Evolutionary conservation across 345 rosid genomes (phyloP).

Genomic region (Linum lewisii): DNA sequence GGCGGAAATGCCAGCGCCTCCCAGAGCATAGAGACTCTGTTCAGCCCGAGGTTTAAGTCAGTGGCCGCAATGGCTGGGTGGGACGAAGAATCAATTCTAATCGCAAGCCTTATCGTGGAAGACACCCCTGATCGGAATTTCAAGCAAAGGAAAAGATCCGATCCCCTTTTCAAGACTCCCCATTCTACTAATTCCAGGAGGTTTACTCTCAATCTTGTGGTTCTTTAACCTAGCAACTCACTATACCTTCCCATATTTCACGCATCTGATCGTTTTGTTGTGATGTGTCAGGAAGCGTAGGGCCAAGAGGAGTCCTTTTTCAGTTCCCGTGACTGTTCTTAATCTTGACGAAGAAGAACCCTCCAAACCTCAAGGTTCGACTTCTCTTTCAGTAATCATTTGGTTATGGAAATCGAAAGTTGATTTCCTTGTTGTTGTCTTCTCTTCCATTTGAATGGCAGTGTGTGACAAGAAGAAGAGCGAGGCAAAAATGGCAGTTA

Average conservation of each 20-base stretch:
- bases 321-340: conserved; percentile 39
- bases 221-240: no score
- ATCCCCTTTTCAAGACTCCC: conserved; percentile 46
- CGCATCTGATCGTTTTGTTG: background rate
- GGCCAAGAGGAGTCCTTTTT: conserved; percentile 32
- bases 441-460: conserved; percentile 6
- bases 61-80: conserved; percentile 94
- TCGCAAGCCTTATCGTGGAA: conserved; percentile 67
- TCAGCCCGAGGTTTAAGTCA: conserved; percentile 82
- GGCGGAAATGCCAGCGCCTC: conserved; percentile 5
- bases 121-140: conserved; percentile 71
- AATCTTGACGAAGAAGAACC: conserved; percentile 47
- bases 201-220: conserved; percentile 16
- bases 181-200: conserved; percentile 63
- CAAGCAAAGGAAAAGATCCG: conserved; percentile 56
- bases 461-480: conserved; percentile 18
- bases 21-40: conserved; percentile 26
- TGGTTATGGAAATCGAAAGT: background rate
- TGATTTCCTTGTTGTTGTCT: background rate
- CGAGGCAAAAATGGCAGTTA: background rate
- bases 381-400: background rate
- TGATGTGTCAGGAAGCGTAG: conserved; percentile 43
- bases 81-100: conserved; percentile 79
- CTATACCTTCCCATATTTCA: background rate
- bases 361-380: conserved; percentile 15